Conservation (phyloP, 306 rosid genomes). For the Hippophae tibetana region DNA sequence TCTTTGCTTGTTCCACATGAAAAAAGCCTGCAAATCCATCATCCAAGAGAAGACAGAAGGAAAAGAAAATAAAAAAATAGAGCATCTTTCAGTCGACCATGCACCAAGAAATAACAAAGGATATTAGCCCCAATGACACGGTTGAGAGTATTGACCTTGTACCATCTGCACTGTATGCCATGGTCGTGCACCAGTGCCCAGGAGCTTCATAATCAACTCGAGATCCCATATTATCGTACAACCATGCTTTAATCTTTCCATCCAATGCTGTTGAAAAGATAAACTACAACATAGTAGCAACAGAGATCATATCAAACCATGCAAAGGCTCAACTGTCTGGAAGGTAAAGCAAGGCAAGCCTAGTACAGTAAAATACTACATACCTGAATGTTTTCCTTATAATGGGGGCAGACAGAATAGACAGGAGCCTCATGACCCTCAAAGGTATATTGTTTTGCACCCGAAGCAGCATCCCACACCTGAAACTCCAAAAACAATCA, state of each 20-base stretch:
- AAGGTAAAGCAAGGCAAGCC: not conserved
- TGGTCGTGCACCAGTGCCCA: conserved; percentile 92
- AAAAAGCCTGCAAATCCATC: conserved; percentile 55
- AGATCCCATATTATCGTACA: conserved; percentile 87
- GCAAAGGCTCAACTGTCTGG: conserved; percentile 3
- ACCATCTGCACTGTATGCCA: conserved; percentile 93
- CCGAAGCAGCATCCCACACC: conserved; percentile 94
- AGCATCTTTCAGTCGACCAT: not conserved
- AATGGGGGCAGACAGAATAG: conserved; percentile 86
- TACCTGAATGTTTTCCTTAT: conserved; percentile 88
- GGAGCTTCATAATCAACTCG: conserved; percentile 98
- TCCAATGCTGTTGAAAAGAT: conserved; percentile 92
- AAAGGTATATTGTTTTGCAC: conserved; percentile 60
- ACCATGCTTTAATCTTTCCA: conserved; percentile 96
- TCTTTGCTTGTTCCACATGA: conserved; percentile 96
- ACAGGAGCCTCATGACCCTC: conserved; percentile 96
- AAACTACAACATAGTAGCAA: conserved; percentile 40
- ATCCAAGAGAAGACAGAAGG: conserved; percentile 2
- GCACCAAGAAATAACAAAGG: conserved; percentile 3
- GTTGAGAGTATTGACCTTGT: conserved; percentile 49
- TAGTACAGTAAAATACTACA: not conserved
- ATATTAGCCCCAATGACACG: conserved; percentile 1
- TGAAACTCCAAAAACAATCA: conserved; percentile 28
- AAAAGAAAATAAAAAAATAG: conserved; percentile 1
- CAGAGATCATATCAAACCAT: conserved; percentile 7